These are phyloP conservation scores for Uromyces viciae-fabae DNA, from an alignment of 1,284 basidiomycete genomes.

Conservation along the genomic window DNA sequence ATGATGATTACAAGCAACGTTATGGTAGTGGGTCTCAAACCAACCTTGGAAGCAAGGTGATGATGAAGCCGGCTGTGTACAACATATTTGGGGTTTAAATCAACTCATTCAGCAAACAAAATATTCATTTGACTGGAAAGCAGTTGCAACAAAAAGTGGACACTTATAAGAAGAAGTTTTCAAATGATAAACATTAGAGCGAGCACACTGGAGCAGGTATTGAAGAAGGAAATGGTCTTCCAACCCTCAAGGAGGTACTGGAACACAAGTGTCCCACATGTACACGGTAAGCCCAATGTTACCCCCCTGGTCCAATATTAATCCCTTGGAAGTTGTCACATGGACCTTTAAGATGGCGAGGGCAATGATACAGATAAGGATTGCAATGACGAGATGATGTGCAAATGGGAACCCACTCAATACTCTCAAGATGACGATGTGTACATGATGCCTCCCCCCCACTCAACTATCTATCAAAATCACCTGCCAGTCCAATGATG, in stretches of 20 bases:
- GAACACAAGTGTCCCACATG: slow-evolving; percentile 13
- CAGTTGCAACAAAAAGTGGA: background rate
- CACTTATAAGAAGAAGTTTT: slow-evolving; percentile 3
- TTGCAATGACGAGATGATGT: too few relatives aligned
- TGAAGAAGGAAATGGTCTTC: background rate
- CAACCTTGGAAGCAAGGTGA: background rate
- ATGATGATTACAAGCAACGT: background rate
- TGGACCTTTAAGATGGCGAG: background rate
- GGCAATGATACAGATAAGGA: background rate
- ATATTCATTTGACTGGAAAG: background rate
- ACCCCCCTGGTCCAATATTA: background rate
- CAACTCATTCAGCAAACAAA: background rate
- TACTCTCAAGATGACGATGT: too few relatives aligned
- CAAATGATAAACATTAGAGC: background rate
- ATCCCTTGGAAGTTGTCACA: background rate
- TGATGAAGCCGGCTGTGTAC: background rate
- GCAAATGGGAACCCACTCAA: background rate
- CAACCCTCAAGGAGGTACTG: background rate
- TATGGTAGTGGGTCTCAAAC: background rate
- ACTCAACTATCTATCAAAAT: too few relatives aligned
- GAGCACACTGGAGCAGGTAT: slow-evolving; percentile 6
- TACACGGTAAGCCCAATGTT: background rate
- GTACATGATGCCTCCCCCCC: too few relatives aligned
- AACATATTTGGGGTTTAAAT: slow-evolving; percentile 8
- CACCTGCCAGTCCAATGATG: too few relatives aligned